A percentile compares a stretch with the other conserved stretches of the same genome.
These are phyloP conservation scores for Tetrapisispora namnaoensis DNA, from an alignment of 805 yeast genomes.

Conservation along the genomic window DNA sequence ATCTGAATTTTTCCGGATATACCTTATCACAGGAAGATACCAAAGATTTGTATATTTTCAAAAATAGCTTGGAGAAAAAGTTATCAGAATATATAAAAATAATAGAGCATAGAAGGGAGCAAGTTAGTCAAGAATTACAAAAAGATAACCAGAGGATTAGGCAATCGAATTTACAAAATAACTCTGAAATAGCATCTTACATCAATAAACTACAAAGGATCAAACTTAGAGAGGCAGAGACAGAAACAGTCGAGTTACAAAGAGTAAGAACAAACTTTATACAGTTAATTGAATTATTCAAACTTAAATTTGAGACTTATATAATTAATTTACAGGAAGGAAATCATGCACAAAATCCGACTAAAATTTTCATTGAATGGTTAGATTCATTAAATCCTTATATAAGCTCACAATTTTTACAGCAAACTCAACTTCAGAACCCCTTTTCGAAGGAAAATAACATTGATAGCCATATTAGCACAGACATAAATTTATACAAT, in stretches of 20 bases:
- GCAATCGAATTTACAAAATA: slow-evolving; percentile 11
- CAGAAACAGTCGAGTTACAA: slow-evolving; percentile 25
- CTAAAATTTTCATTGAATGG: slow-evolving; percentile 18
- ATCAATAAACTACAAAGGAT: slow-evolving; percentile 23
- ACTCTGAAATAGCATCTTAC: slow-evolving; percentile 13
- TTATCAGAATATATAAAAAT: slow-evolving; percentile 17
- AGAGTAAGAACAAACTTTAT: slow-evolving; percentile 17
- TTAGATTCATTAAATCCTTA: slow-evolving; percentile 17
- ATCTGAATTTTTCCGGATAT: not conserved
- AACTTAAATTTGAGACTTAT: slow-evolving; percentile 18
- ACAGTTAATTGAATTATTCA: slow-evolving; percentile 21
- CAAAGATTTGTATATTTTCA: slow-evolving; percentile 16
- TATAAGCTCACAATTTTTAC: slow-evolving; percentile 4
- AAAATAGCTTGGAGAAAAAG: slow-evolving; percentile 17
- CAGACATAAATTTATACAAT: not conserved
- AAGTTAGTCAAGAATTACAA: slow-evolving; percentile 18
- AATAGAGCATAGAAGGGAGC: slow-evolving; percentile 21
- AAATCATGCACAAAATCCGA: slow-evolving; percentile 15
- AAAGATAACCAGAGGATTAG: slow-evolving; percentile 14
- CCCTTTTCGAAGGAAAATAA: not conserved
- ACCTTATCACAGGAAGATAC: slow-evolving; percentile 10
- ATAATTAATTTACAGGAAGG: slow-evolving; percentile 12
- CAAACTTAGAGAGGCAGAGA: slow-evolving; percentile 25
- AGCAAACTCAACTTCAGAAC: slow-evolving; percentile 11
- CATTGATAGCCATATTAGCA: not conserved